Evolutionary conservation across 2,329 filamentous ascomycete genomes (phyloP).

Genomic region (Thermomyces lanuginosus): DNA sequence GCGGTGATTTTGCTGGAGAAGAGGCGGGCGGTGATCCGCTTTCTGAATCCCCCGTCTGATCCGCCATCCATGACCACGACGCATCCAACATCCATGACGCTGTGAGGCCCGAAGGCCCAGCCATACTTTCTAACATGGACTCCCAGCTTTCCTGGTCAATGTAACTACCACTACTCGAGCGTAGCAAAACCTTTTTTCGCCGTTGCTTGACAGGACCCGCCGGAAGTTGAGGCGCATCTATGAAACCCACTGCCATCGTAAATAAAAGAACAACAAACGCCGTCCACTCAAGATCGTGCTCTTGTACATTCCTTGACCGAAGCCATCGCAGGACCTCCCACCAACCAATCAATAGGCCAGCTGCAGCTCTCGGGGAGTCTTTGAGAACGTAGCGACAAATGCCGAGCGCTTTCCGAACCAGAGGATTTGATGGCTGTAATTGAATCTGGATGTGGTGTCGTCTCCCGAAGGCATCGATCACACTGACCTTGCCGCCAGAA

Average conservation of each 20-base stretch:
- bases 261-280: slow-evolving; percentile 48
- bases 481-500: slow-evolving; percentile 45
- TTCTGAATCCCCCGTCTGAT: slow-evolving; percentile 32
- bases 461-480: slow-evolving; percentile 45
- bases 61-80: slow-evolving; percentile 57
- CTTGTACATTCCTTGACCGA: slow-evolving; percentile 29
- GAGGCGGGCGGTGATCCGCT: slow-evolving; percentile 6
- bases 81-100: slow-evolving; percentile 39
- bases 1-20: slow-evolving; percentile 9
- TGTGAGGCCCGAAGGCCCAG: slow-evolving; percentile 23
- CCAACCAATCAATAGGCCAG: slow-evolving; percentile 52
- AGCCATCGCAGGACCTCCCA: slow-evolving; percentile 61
- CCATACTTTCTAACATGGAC: slow-evolving; percentile 32
- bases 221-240: slow-evolving; percentile 21
- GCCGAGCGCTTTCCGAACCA: slow-evolving; percentile 45
- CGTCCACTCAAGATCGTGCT: slow-evolving; percentile 51
- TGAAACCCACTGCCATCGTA: slow-evolving; percentile 45
- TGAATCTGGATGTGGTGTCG: slow-evolving; percentile 52
- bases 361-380: slow-evolving; percentile 37
- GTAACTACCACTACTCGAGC: slow-evolving; percentile 35
- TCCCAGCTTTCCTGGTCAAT: slow-evolving; percentile 32
- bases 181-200: slow-evolving; percentile 28
- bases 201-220: slow-evolving; percentile 20
- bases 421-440: slow-evolving; percentile 47
- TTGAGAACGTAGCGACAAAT: slow-evolving; percentile 49